Conservation (phyloP, 1,284 basidiomycete species). For the Cryptococcus hybrid region DNA sequence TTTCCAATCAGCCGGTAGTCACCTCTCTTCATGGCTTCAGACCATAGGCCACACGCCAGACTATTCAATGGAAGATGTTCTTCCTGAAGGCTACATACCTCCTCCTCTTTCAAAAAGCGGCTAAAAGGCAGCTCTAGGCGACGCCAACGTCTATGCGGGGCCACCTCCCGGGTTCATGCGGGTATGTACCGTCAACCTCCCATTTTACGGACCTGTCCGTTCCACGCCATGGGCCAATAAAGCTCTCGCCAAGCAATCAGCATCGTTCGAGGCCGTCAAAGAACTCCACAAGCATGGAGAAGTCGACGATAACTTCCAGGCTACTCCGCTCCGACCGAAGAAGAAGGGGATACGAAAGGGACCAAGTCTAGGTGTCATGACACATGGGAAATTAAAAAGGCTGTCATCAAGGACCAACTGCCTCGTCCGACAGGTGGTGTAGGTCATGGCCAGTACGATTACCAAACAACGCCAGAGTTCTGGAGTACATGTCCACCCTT, state of each 20-base stretch:
- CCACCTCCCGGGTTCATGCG: constrained; percentile 7
- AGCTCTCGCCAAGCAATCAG: constrained; percentile 9
- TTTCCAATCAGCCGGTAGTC: constrained; percentile 7
- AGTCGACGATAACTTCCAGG: constrained; percentile 5
- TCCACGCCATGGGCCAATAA: constrained; percentile 10
- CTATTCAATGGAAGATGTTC: constrained; percentile 3
- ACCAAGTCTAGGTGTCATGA: constrained; percentile 4
- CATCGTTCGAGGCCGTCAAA: constrained; percentile 11
- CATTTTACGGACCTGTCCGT: not conserved
- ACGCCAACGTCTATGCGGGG: not conserved
- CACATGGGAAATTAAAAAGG: constrained; percentile 5
- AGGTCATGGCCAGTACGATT: constrained; percentile 6
- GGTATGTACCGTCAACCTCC: constrained; percentile 9
- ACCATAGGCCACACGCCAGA: constrained; percentile 4
- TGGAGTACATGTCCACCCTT: constrained; percentile 16
- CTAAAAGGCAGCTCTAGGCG: not conserved
- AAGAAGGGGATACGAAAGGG: not conserved
- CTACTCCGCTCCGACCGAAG: constrained; percentile 2
- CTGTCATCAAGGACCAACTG: constrained; percentile 1
- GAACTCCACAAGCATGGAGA: constrained; percentile 3
- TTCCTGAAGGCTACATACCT: not conserved
- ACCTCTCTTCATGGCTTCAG: constrained; percentile 8
- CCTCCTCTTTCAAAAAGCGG: not conserved
- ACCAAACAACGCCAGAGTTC: constrained; percentile 12
- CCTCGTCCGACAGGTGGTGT: constrained; percentile 1